These are phyloP conservation scores for Cordyceps pruinosa DNA, from an alignment of 2,329 filamentous ascomycete genomes.

Conservation along the genomic window DNA sequence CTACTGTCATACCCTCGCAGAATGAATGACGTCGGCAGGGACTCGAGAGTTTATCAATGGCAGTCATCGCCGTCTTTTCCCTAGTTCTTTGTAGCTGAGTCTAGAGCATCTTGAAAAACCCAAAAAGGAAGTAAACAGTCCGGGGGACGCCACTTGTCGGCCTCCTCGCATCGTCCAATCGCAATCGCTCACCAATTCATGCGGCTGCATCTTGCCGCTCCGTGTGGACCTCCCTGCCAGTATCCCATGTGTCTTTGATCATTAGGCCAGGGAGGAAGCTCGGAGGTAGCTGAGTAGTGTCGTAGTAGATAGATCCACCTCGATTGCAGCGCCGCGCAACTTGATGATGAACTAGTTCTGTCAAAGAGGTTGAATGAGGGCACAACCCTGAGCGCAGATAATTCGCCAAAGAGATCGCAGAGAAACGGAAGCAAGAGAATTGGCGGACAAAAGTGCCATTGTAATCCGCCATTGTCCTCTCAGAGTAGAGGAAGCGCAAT, in stretches of 20 bases:
- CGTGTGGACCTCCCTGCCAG: conserved; percentile 3
- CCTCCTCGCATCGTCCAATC: not conserved
- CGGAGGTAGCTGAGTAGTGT: not conserved
- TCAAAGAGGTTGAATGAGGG: not conserved
- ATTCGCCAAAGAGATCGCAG: no score
- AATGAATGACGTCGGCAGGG: not conserved
- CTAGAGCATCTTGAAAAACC: not conserved
- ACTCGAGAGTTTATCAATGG: not conserved
- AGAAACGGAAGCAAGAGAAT: no score
- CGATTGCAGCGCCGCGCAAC: not conserved
- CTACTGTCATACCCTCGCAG: no score
- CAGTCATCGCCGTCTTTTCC: not conserved
- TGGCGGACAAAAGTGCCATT: no score
- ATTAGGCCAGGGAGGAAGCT: conserved; percentile 2
- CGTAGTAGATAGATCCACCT: not conserved
- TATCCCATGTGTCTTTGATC: conserved; percentile 10
- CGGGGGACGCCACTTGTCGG: conserved; percentile 1
- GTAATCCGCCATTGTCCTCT: no score
- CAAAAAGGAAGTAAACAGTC: conserved; percentile 6
- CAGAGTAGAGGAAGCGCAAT: no score
- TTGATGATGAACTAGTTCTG: not conserved
- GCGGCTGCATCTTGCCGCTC: conserved; percentile 1
- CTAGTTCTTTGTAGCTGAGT: not conserved
- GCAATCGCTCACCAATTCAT: not conserved
- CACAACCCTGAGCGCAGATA: no score